Evolutionary conservation across 1,284 basidiomycete species (phyloP), one percentile per base, ranked within the genome.

Genomic region (Moniliophthora roreri): DNA sequence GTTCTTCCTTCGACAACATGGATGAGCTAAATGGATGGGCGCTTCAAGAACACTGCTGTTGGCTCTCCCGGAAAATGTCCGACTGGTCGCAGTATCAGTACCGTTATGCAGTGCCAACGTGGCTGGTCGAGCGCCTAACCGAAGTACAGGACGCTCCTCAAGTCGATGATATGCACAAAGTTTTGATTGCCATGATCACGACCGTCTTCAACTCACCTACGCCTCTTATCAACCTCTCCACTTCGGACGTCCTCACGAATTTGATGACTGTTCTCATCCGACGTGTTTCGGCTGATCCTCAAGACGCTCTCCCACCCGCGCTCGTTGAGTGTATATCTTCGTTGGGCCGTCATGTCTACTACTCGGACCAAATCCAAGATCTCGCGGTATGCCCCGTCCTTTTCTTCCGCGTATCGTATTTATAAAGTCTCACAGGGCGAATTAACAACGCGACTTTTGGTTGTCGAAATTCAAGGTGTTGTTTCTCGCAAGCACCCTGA

Each of bases 281-380:
- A 46, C 80, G 91, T 51, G 78, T 88, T 24, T 76, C 84, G 2
- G 71, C 86, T 41, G 78, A 86, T 57, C 69, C 80, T 0, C 71
- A 81, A n/a, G 93, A 97, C 62, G 61, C 75, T 3, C 74, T 94
- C 8, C 72, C 97, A 7, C 79, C 86, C 0, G 72, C 81, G 1
- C 71, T 96, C 37, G 88, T 96, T 7, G 79, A 86, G 53, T 91
- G 91, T 63, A 89, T 97, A 52, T 78, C 91, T 4, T 90, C 93
- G 0, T 77, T 98, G 16, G 90, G 91, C 28, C 85, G 88, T 6
- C 93, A 97, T 66, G 85, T 96, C 52, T 96, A 97, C 75, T 98
- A 98, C 67, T 90, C 93, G 44, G 96, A 98, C 66, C 96, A 99
- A 72, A 92, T 96, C 57, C 92, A 93, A 66, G 95, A 98, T 68